phyloP scores from a whole-genome alignment of 148 eudicot genomes.

The Rhododendron vialii region DNA sequence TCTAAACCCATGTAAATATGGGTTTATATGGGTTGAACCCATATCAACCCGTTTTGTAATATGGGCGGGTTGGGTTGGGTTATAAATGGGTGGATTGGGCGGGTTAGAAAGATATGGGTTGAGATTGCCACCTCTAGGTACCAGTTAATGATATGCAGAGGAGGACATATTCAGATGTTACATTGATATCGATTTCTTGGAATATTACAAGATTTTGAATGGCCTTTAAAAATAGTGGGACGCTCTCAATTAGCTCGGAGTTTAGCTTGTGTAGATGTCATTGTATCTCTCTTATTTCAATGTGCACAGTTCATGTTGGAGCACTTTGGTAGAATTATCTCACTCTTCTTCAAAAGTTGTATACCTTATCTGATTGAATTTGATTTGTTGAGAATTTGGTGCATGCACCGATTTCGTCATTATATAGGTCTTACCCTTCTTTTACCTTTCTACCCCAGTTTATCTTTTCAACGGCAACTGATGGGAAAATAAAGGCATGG shows the following conservation, averaged over 20 bases:
- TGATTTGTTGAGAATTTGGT: not conserved
- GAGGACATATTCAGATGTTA: not conserved
- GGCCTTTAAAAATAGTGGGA: too few species aligned
- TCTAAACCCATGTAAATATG: too few species aligned
- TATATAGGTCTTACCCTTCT: not conserved
- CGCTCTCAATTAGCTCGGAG: too few species aligned
- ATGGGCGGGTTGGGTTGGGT: too few species aligned
- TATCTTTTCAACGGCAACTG: constrained; percentile 84
- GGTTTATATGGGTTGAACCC: too few species aligned
- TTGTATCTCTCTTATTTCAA: too few species aligned
- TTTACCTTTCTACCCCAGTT: constrained; percentile 40
- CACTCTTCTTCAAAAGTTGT: not conserved
- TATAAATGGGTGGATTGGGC: too few species aligned
- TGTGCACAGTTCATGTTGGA: too few species aligned
- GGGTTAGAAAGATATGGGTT: too few species aligned
- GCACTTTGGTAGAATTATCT: not conserved
- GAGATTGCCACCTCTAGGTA: too few species aligned
- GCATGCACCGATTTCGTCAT: not conserved
- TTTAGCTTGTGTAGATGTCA: too few species aligned
- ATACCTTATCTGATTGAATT: not conserved
- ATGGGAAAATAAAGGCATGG: constrained; percentile 98
- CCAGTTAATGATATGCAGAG: not conserved
- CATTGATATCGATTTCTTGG: not conserved
- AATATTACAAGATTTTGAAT: not conserved
- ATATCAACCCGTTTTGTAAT: too few species aligned